Base-by-base conservation (phyloP, 2,329 filamentous ascomycete species). In the Alternaria infectoria region DNA sequence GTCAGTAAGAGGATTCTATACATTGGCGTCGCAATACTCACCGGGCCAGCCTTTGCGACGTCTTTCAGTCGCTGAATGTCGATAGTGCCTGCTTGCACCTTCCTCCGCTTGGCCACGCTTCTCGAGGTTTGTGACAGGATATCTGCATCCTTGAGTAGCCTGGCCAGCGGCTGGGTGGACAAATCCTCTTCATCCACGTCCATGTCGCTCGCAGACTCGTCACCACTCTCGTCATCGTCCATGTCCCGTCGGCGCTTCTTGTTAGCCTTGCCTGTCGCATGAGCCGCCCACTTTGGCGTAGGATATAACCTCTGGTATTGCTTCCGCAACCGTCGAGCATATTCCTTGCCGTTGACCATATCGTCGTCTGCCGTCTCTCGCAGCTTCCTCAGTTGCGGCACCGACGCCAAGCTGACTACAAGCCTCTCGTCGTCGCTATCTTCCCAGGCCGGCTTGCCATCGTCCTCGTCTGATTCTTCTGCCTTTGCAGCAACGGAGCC, bases 361-460 rank as follows among this genome's bases (percentile, higher is more conserved):
- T 99, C 96, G 74, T 99, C 96, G 1, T 87, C 88, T 75, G 95
- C 93, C 3, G 89, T 90, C 54, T 89, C 84, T 65, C 96, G 88
- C 66, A 99, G 84, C 80, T 98, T 98, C 69, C 94, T 88, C 76
- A 97, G 80, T 68, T 92, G 87, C 51, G 89, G 87, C 47, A 90
- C 89, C 25, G 88, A 87, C 4, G 93, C 91, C 43, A 99, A 86
- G 13, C 95, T 98, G 52, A 99, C 86, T 7, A 89, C 88, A 66
- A 97, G 83, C 57, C 92, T 88, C 76, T 98, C 96, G 76, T 99
- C 96, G 73, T 99, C 96, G 79, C 94, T 98, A 78, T 99, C 96
- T 70, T 94, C 89, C 96, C 96, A 99, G 1, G 89, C 92, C 3
- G 90, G 86, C 19, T 84, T 83, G 40, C 78, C 78, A 5, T 73